These are phyloP conservation scores for Plicaturopsis crispa DNA, from an alignment of 768 basidiomycete genomes.

Conservation along the genomic window DNA sequence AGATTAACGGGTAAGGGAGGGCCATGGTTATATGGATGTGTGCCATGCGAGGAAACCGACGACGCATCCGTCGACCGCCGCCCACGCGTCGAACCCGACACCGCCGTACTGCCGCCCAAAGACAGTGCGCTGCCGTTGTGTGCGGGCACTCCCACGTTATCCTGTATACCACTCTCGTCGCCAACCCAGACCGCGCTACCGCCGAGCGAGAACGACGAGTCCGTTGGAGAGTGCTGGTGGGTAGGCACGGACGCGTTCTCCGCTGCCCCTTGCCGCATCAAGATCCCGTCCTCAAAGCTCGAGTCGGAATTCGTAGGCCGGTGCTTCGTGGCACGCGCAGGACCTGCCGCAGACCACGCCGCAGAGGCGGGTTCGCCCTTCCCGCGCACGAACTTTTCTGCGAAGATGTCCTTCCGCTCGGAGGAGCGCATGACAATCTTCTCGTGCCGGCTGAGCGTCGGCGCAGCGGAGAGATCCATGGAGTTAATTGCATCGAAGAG, in stretches of 20 bases:
- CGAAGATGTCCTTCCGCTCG: slow-evolving; percentile 88
- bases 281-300: slow-evolving; percentile 64
- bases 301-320: slow-evolving; percentile 50
- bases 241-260: slow-evolving; percentile 6
- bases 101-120: slow-evolving; percentile 28
- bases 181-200: slow-evolving; percentile 83
- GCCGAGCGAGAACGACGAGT: slow-evolving; percentile 69
- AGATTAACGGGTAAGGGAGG: slow-evolving; percentile 23
- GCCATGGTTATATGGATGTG: slow-evolving; percentile 9
- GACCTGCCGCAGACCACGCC: neutral
- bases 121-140: slow-evolving; percentile 38
- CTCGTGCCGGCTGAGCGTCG: slow-evolving; percentile 71
- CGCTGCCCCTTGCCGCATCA: slow-evolving; percentile 30
- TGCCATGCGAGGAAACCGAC: slow-evolving; percentile 57
- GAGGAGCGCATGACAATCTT: slow-evolving; percentile 85
- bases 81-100: slow-evolving; percentile 33
- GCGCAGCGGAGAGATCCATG: slow-evolving; percentile 78
- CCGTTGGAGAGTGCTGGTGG: slow-evolving; percentile 44
- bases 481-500: slow-evolving; percentile 92
- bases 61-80: slow-evolving; percentile 70
- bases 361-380: slow-evolving; percentile 3
- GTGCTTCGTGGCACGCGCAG: slow-evolving; percentile 22
- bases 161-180: slow-evolving; percentile 55
- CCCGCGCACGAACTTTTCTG: slow-evolving; percentile 63
- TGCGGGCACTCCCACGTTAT: slow-evolving; percentile 38